phyloP scores from a whole-genome alignment of 805 yeast genomes.

The Suhomyces prunicola region DNA sequence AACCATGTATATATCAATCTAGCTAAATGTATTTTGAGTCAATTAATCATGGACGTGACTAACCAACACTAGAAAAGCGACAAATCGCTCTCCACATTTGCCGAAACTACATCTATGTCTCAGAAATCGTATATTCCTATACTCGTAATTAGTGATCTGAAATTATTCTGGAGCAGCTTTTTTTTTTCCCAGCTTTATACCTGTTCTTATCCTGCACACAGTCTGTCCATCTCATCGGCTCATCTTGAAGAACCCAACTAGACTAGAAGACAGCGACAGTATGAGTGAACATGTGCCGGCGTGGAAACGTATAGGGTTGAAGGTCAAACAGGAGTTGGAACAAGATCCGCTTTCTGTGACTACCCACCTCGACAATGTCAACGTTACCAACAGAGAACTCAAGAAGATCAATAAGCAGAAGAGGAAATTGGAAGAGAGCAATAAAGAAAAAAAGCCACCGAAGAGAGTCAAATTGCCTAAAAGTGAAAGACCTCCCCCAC shows the following conservation, averaged over 20 bases:
- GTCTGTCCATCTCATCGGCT: not conserved
- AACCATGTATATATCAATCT: constrained; percentile 41
- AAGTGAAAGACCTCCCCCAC: constrained; percentile 63
- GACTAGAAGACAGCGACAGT: not conserved
- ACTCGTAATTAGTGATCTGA: not conserved
- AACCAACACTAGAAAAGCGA: not conserved
- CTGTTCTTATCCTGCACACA: not conserved
- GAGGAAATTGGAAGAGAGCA: constrained; percentile 20
- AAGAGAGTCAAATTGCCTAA: constrained; percentile 71
- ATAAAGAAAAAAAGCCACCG: constrained; percentile 52
- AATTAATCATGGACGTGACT: constrained; percentile 5
- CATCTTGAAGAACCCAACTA: not conserved
- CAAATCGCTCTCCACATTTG: not conserved
- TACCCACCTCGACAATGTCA: constrained; percentile 44
- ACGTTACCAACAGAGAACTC: constrained; percentile 40
- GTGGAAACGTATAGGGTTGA: constrained; percentile 76
- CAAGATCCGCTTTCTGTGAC: constrained; percentile 45
- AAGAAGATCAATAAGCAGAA: constrained; percentile 39
- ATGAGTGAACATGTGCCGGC: constrained; percentile 53
- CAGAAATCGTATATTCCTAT: not conserved
- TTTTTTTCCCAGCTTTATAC: not conserved
- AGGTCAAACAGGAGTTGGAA: constrained; percentile 47
- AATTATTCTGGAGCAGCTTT: not conserved
- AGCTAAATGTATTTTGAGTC: constrained; percentile 23
- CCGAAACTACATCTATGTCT: not conserved